Base-by-base conservation (phyloP, 768 basidiomycete species). In the Candolleomyces aberdarensis region DNA sequence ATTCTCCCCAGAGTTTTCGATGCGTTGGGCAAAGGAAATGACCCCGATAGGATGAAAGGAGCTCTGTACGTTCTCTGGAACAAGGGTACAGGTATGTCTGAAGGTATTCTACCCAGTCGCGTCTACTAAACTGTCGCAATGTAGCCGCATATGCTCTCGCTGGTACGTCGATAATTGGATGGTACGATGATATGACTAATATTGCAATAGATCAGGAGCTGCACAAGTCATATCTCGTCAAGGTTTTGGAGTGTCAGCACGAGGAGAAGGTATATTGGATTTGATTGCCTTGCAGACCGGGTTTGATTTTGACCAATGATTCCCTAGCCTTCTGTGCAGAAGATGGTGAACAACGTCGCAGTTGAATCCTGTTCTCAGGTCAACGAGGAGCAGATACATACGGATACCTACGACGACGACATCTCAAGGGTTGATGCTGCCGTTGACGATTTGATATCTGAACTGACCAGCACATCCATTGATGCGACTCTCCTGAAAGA, bases 11-110 rank as follows among this genome's bases (percentile, higher is more conserved):
- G 75, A 20, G 72, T 90, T 50, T 85, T 87, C 66, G 77, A 80
- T 61, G 85, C 88, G 5, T 73, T 92, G 53, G 73, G 74, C 58
- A 88, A 85, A 67, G 94, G 91, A 6, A 87, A 83, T 60, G 93
- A 96, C 68, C 90, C 94, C 10, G 95, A 98, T 72, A 82, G 89
- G 26, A 96, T 97, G 87, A 98, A 98, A 75, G 96, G 96, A 8
- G 94, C 93, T 17, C 77, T 96, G 44, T 95, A 94, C 70, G 79
- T 91, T 19, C 73, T 92, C 10, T 85, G 85, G 76, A 86, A 88
- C 66, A 90, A 89, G 72, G 86, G 83, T 32, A 86, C 80, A 57
- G 81, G 89, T 89, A 63, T 48, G 83, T 64, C 3, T 61, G 26
- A 50, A 51, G 7, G 46, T 43, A 57, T 39, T 58, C 47, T 22